These are phyloP conservation scores for Penicillium sp. DNA, from an alignment of 2,329 filamentous ascomycete species.

Conservation along the genomic window DNA sequence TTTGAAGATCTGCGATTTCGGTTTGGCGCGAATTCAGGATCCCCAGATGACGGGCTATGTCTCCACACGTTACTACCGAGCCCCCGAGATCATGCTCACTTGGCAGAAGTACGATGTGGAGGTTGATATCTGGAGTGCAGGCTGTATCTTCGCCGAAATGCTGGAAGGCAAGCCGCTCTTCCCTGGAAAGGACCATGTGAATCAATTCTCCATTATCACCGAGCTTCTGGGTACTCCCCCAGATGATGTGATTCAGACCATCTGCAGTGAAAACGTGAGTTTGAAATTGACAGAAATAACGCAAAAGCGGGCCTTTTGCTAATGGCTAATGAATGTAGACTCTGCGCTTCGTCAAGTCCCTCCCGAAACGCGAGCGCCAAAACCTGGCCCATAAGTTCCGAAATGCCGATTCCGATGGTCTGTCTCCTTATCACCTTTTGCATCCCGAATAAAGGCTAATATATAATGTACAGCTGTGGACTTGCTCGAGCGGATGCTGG, in stretches of 20 bases:
- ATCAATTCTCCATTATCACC: constrained; percentile 99
- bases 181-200: constrained; percentile 98
- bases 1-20: constrained; percentile 99
- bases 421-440: constrained; percentile 25
- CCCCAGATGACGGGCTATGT: constrained; percentile 99
- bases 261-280: constrained; percentile 93
- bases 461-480: constrained; percentile 68
- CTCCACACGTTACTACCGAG: constrained; percentile 96
- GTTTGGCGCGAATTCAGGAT: constrained; percentile 94
- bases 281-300: background rate
- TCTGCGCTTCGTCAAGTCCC: constrained; percentile 91
- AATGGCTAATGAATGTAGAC: constrained; percentile 59
- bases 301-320: constrained; percentile 17
- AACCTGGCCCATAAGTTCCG: constrained; percentile 87
- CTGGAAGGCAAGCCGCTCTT: constrained; percentile 97
- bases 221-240: constrained; percentile 94
- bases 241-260: constrained; percentile 97
- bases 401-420: constrained; percentile 85
- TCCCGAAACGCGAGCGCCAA: constrained; percentile 90
- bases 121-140: constrained; percentile 98
- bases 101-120: constrained; percentile 99
- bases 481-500: constrained; percentile 92
- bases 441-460: constrained; percentile 10
- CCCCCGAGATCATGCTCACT: constrained; percentile 99
- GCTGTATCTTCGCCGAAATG: constrained; percentile 99